Conservation (phyloP, 2,329 filamentous ascomycete species). For the Dryadomyces sulphureus region DNA sequence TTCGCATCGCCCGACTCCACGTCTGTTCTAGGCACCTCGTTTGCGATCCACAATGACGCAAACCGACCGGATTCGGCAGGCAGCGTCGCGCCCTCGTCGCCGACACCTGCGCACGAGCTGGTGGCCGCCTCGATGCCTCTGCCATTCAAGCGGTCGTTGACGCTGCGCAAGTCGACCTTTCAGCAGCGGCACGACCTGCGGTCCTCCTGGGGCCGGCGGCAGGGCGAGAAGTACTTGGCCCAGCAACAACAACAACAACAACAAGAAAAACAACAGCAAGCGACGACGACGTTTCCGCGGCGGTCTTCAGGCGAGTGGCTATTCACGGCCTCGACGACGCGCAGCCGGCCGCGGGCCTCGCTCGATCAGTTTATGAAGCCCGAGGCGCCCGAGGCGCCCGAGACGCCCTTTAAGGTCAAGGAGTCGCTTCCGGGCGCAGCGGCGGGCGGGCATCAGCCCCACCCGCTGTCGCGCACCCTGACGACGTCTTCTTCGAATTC, state of each 20-base stretch:
- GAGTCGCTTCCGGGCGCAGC: conserved; percentile 23
- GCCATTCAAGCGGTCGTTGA: conserved; percentile 56
- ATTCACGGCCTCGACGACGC: conserved; percentile 37
- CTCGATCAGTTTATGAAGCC: conserved; percentile 64
- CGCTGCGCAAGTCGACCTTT: conserved; percentile 71
- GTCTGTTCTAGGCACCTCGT: conserved; percentile 24
- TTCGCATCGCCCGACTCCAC: conserved; percentile 7
- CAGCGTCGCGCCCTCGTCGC: conserved; percentile 7
- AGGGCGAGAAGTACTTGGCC: conserved; percentile 40
- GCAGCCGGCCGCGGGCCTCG: conserved; percentile 58
- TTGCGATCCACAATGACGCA: conserved; percentile 29
- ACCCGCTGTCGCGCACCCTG: conserved; percentile 75
- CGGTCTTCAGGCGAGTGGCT: conserved; percentile 8
- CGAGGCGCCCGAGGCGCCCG: conserved; percentile 45
- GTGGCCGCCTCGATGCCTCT: conserved; percentile 30
- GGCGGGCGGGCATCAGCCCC: conserved; percentile 37
- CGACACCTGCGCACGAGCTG: conserved; percentile 23
- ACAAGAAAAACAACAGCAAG: conserved; percentile 1
- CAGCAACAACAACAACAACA: conserved; percentile 29
- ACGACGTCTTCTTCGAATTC: conserved; percentile 78
- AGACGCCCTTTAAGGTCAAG: conserved; percentile 48
- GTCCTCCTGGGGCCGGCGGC: conserved; percentile 45
- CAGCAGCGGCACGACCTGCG: conserved; percentile 68
- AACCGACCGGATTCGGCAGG: conserved; percentile 32
- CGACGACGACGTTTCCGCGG: conserved; percentile 2